These are phyloP conservation scores for Solanum chiquidenum DNA, from an alignment of 257 asterid species.

Conservation along the genomic window DNA sequence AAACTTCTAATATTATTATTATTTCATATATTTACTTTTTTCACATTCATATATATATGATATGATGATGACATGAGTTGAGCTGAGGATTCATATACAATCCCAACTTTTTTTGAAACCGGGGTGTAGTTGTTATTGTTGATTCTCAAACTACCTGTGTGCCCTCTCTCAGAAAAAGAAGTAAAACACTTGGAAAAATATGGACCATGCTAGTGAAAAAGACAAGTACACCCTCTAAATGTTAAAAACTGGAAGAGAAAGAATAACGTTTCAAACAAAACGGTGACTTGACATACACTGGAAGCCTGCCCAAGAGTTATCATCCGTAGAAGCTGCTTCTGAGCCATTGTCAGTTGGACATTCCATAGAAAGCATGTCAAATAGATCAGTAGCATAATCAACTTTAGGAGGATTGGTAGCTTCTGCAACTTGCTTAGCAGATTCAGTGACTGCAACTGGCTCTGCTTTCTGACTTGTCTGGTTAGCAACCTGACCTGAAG, in stretches of 20 bases:
- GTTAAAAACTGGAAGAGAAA: neutral
- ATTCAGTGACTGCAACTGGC: constrained; percentile 35
- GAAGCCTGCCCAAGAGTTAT: constrained; percentile 84
- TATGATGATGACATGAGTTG: neutral
- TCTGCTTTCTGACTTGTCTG: constrained; percentile 48
- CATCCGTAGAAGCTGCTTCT: constrained; percentile 52
- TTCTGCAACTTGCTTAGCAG: constrained; percentile 35
- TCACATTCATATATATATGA: neutral
- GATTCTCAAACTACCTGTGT: neutral
- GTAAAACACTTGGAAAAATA: neutral
- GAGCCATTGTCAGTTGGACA: constrained; percentile 47
- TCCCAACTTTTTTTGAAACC: neutral
- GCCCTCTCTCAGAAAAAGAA: neutral
- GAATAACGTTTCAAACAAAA: neutral
- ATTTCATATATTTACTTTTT: neutral
- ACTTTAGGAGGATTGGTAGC: constrained; percentile 55
- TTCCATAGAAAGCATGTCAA: constrained; percentile 77
- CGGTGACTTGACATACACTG: constrained; percentile 52
- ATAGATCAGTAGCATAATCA: constrained; percentile 89
- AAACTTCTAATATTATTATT: neutral
- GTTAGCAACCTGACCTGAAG: constrained; percentile 42
- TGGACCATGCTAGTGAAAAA: neutral
- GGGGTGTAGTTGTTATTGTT: neutral
- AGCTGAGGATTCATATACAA: neutral
- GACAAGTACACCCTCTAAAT: neutral